phyloP scores from a whole-genome alignment of 345 rosid species.

The Citrus australasica region DNA sequence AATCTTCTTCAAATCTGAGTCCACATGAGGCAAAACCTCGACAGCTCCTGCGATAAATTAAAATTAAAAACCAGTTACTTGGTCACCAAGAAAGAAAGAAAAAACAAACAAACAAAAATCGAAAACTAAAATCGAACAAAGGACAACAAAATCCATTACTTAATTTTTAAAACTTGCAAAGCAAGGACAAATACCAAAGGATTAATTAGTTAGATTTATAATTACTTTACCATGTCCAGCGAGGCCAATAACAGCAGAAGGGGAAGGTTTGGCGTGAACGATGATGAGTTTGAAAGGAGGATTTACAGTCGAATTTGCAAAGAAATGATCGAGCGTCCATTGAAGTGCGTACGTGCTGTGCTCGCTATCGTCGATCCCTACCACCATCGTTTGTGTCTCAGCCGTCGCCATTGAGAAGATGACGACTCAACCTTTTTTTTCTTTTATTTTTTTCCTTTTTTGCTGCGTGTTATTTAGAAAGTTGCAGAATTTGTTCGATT shows the following conservation, averaged over 20 bases:
- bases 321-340: slow-evolving; percentile 85
- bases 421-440: not conserved
- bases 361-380: slow-evolving; percentile 69
- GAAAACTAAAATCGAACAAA: not conserved
- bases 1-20: slow-evolving; percentile 66
- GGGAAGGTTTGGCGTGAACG: slow-evolving; percentile 74
- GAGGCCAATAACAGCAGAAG: slow-evolving; percentile 55
- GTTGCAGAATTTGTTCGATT: no score
- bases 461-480: no score
- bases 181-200: not conserved
- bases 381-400: slow-evolving; percentile 53
- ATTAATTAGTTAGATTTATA: not conserved
- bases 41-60: slow-evolving; percentile 50
- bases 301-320: slow-evolving; percentile 47
- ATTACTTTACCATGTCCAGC: slow-evolving; percentile 64
- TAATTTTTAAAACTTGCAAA: no score
- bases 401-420: slow-evolving; percentile 30
- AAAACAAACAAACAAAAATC: not conserved
- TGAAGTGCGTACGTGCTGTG: slow-evolving; percentile 74
- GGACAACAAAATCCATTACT: not conserved
- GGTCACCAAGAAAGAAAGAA: not conserved
- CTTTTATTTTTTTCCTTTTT: no score
- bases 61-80: not conserved
- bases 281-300: slow-evolving; percentile 72
- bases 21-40: slow-evolving; percentile 64